Evolutionary conservation across 495 filamentous ascomycete genomes (phyloP).

Genomic region (Talaromyces nanjingensis): DNA sequence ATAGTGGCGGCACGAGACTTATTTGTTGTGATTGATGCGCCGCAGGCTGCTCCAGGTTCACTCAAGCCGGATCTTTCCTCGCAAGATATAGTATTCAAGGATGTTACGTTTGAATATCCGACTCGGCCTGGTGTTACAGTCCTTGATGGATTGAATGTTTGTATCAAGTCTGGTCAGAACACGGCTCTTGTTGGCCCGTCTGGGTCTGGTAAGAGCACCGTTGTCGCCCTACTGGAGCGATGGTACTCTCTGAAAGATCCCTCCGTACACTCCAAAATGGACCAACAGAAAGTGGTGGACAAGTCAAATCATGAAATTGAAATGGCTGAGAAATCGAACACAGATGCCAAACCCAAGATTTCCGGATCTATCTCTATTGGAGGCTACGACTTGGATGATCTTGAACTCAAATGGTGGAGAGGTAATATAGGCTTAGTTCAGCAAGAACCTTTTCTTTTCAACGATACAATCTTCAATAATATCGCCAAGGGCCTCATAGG

Average conservation of each 20-base stretch:
- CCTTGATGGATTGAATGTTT: conserved; percentile 38
- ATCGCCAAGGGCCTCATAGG: conserved; percentile 71
- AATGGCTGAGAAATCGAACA: conserved; percentile 12
- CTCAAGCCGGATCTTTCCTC: not conserved
- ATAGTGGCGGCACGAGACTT: not conserved
- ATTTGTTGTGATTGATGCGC: not conserved
- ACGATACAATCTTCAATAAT: conserved; percentile 63
- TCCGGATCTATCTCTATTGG: conserved; percentile 66
- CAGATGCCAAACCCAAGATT: conserved; percentile 45
- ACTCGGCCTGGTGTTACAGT: conserved; percentile 45
- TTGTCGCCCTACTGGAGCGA: conserved; percentile 77
- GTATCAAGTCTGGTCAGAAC: conserved; percentile 35
- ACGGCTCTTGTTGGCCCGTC: conserved; percentile 57
- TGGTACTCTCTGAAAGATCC: conserved; percentile 57
- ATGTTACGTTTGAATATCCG: conserved; percentile 48
- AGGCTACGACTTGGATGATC: conserved; percentile 56
- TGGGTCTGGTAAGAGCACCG: conserved; percentile 77
- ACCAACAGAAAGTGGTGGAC: too few relatives aligned
- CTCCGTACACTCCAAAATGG: too few relatives aligned
- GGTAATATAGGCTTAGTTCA: conserved; percentile 68
- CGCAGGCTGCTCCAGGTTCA: not conserved
- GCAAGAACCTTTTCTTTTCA: conserved; percentile 57
- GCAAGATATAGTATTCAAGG: conserved; percentile 18
- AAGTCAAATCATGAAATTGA: not conserved
- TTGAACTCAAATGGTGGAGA: conserved; percentile 80